Conservation (phyloP, 148 eudicot genomes). For the Nepenthes mirabilis region DNA sequence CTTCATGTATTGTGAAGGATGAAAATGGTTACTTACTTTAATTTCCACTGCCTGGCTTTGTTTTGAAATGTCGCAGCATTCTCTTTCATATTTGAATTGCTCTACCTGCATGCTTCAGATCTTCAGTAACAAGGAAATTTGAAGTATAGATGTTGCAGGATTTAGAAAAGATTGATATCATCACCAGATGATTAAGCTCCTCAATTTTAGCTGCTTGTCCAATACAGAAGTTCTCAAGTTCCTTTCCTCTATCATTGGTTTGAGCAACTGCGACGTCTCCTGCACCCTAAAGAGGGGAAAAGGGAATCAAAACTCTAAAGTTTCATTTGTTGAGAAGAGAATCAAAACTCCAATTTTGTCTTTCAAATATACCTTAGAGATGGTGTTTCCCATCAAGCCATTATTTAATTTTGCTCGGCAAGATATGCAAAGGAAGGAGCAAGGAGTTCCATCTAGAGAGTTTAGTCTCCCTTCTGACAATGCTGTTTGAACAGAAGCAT, state of each 20-base stretch:
- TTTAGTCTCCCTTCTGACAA: constrained; percentile 13
- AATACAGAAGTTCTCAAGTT: too few relatives aligned
- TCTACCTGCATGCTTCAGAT: constrained; percentile 37
- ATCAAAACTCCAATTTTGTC: too few relatives aligned
- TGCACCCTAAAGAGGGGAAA: too few relatives aligned
- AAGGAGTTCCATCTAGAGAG: not conserved
- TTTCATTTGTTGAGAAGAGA: too few relatives aligned
- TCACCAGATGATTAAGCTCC: constrained; percentile 36
- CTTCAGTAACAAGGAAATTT: constrained; percentile 1
- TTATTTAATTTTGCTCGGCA: constrained; percentile 30
- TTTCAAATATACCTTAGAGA: constrained; percentile 26
- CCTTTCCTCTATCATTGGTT: too few relatives aligned
- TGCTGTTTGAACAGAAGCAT: constrained; percentile 50
- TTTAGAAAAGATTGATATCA: not conserved
- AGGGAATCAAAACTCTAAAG: not conserved
- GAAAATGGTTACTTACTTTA: constrained; percentile 29
- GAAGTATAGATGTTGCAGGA: not conserved
- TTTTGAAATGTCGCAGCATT: constrained; percentile 4
- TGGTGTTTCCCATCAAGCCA: constrained; percentile 11
- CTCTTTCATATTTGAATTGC: constrained; percentile 31
- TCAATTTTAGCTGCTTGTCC: too few relatives aligned
- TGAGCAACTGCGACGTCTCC: too few relatives aligned
- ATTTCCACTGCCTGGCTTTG: constrained; percentile 16
- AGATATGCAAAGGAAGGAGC: constrained; percentile 38
- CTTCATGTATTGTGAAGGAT: too few relatives aligned